A percentile compares a stretch with the other conserved stretches of the same genome.
Evolutionary conservation across 768 basidiomycete species (phyloP).

Genomic region (Suillus alpinus): DNA sequence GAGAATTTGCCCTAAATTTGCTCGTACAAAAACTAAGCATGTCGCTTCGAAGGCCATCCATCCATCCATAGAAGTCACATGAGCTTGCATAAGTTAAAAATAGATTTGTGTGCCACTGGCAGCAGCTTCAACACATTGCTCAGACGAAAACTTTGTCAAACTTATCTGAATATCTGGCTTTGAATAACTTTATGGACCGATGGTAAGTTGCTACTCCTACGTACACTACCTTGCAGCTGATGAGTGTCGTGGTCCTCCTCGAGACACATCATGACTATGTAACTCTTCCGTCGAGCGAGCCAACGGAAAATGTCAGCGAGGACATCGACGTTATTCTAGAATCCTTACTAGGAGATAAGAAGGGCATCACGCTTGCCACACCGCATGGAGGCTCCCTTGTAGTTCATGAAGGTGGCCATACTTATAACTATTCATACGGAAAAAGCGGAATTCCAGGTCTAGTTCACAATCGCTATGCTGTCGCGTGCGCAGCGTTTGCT

Average conservation of each 20-base stretch:
- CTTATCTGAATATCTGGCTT: background rate
- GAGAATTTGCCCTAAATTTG: background rate
- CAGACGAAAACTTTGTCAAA: background rate
- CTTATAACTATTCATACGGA: conserved; percentile 71
- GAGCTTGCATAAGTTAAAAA: background rate
- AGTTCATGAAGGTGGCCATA: conserved; percentile 18
- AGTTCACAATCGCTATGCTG: conserved; percentile 58
- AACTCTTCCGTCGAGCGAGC: background rate
- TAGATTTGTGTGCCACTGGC: too few species aligned
- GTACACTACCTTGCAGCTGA: conserved; percentile 40
- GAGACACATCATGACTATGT: conserved; percentile 41
- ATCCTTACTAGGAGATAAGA: conserved; percentile 16
- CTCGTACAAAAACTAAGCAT: background rate
- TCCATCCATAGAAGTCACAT: too few species aligned
- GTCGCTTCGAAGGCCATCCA: background rate
- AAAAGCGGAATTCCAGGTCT: conserved; percentile 67
- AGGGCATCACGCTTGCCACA: conserved; percentile 19
- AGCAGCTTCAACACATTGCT: background rate
- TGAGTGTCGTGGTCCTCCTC: conserved; percentile 64
- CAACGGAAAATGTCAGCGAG: background rate
- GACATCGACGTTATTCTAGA: background rate
- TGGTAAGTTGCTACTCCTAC: conserved; percentile 3
- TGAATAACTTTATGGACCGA: conserved; percentile 3
- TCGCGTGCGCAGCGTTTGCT: conserved; percentile 70
- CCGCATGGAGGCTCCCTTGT: conserved; percentile 26